A percentile compares a stretch with the other conserved stretches of the same genome.
Conservation (phyloP, 345 rosid species). For the Clarkia xantiana region DNA sequence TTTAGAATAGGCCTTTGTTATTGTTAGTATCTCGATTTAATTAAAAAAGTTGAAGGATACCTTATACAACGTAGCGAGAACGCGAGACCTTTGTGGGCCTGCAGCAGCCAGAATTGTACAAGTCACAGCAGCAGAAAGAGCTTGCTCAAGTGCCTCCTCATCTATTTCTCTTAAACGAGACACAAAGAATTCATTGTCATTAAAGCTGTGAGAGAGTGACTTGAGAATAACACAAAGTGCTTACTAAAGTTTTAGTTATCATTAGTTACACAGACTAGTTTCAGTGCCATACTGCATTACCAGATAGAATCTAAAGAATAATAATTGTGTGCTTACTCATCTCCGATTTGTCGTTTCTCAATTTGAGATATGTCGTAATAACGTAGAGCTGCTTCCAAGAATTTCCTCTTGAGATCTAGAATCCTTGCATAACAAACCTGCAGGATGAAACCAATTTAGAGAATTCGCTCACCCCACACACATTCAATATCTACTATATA, state of each 20-base stretch:
- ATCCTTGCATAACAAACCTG: conserved; percentile 97
- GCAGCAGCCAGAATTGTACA: conserved; percentile 96
- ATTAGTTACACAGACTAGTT: not conserved
- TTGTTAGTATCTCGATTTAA: not conserved
- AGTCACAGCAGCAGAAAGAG: conserved; percentile 91
- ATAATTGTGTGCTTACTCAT: conserved; percentile 44
- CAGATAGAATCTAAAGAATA: not conserved
- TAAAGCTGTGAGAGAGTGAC: too few species aligned
- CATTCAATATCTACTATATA: too few species aligned
- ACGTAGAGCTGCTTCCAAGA: conserved; percentile 89
- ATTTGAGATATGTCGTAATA: conserved; percentile 91
- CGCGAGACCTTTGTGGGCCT: conserved; percentile 94
- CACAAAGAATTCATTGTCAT: not conserved
- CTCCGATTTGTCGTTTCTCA: conserved; percentile 84
- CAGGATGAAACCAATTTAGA: not conserved
- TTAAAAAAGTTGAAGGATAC: conserved; percentile 18
- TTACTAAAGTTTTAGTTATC: not conserved
- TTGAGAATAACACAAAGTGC: too few species aligned
- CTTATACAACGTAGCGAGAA: conserved; percentile 78
- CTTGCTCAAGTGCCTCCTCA: conserved; percentile 89
- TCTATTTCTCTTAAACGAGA: conserved; percentile 51
- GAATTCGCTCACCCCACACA: too few species aligned
- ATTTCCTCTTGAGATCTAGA: conserved; percentile 93
- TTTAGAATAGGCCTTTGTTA: too few species aligned
- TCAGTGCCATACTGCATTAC: conserved; percentile 17